Evolutionary conservation across 306 rosid genomes (phyloP).

Genomic region (Rosa persica): DNA sequence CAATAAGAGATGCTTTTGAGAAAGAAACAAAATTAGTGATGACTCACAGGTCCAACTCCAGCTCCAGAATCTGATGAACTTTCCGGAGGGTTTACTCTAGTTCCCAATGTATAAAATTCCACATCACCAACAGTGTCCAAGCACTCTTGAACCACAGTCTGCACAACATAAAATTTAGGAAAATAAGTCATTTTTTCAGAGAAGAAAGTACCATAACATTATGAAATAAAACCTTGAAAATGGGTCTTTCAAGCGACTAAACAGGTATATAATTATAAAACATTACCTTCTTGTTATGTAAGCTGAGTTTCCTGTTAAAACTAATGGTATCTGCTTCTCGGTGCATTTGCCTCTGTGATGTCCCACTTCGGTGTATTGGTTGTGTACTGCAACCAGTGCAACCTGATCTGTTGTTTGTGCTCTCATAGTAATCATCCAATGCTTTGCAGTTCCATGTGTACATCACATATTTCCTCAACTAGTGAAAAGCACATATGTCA

Average conservation of each 20-base stretch:
- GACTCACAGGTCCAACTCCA: constrained; percentile 26
- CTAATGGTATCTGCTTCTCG: constrained; percentile 38
- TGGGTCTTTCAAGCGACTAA: background rate
- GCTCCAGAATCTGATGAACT: constrained; percentile 7
- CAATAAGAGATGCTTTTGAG: background rate
- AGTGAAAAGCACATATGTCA: constrained; percentile 26
- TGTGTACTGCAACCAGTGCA: constrained; percentile 49
- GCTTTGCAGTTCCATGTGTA: constrained; percentile 65
- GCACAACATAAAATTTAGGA: background rate
- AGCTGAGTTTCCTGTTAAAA: constrained; percentile 41
- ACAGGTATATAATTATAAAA: constrained; percentile 16
- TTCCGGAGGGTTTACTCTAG: background rate
- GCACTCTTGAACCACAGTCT: constrained; percentile 29
- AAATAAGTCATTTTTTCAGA: background rate
- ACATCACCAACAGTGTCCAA: constrained; percentile 9
- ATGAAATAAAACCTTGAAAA: background rate
- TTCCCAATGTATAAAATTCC: background rate
- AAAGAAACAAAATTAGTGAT: background rate
- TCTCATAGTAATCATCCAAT: constrained; percentile 37
- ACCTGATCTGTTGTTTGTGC: constrained; percentile 31
- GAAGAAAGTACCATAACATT: background rate
- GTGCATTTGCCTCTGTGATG: constrained; percentile 46
- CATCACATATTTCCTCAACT: constrained; percentile 96
- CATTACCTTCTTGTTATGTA: constrained; percentile 52
- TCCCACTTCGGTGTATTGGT: constrained; percentile 42